Evolutionary conservation across 1,284 basidiomycete species (phyloP), one percentile per base, ranked within the genome.

Genomic region (Microbotryum intermedium): DNA sequence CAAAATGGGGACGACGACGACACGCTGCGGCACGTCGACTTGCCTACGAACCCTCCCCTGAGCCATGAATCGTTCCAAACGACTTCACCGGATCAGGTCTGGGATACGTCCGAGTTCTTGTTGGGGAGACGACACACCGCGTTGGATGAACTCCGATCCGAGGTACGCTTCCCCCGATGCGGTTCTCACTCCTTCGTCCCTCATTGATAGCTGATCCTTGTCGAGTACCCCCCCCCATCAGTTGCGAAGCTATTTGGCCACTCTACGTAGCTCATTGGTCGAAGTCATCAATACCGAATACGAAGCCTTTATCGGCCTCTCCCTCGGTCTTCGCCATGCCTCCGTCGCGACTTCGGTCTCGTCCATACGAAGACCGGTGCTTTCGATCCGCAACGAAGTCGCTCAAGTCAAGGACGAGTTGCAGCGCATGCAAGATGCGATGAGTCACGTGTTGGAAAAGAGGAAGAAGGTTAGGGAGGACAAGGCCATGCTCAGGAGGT

Each of bases 231-330:
- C 25, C n/a, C 18, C 23, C 21, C 23, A 26, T 0, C 53, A 98
- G 72, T 79, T 98, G 18, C 82, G 90, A 30, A 84, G 87, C 59
- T 97, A 97, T 75, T 80, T 90, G 60, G 82, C 83, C 1, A 79
- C 81, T 18, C 77, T 98, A 68, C 90, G 93, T 72, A 88, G 92
- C 72, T 91, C 95, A 73, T 82, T 98, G 30, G 90, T 97, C 30
- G 85, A 84, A 71, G 83, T 97, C 72, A 97, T 98, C 75, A 97
- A 98, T 74, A 87, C 92, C 71, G 93, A 97, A 76, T 97, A 97
- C 74, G 91, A 92, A 74, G 92, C 92, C 49, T 97, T 97, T 74
- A 95, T 98, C 67, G 90, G 88, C 68, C 79, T 98, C 26, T 66
- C 67, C 11, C 61, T 68, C 55, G 65, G 65, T 30, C 58, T 68